Evolutionary conservation across 495 filamentous ascomycete genomes (phyloP).

Genomic region (Emericellopsis terricola): DNA sequence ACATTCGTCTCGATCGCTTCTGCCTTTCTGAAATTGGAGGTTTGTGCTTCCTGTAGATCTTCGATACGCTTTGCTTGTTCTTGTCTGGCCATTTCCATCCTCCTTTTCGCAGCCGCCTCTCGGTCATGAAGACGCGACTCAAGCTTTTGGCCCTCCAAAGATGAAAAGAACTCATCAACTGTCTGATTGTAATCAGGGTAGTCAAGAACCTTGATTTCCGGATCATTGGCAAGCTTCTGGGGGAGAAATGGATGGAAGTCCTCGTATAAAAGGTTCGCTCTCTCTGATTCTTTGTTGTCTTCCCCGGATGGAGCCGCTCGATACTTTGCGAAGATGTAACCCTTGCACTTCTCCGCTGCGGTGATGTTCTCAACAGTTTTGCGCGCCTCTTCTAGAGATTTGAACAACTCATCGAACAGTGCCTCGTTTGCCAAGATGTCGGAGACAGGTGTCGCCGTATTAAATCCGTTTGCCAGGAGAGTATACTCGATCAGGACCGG

Average conservation of each 20-base stretch:
- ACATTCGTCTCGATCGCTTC: constrained; percentile 77
- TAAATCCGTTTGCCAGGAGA: constrained; percentile 47
- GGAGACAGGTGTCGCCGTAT: constrained; percentile 42
- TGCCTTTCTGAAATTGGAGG: constrained; percentile 74
- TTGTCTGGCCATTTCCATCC: constrained; percentile 59
- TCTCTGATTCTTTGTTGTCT: constrained; percentile 9
- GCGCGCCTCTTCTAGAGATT: constrained; percentile 48
- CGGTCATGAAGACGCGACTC: constrained; percentile 66
- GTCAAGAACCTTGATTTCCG: constrained; percentile 43
- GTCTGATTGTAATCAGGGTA: constrained; percentile 80
- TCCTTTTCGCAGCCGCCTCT: constrained; percentile 63
- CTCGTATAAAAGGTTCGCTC: constrained; percentile 50
- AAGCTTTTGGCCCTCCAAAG: constrained; percentile 82
- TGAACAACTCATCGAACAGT: constrained; percentile 44
- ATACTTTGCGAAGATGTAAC: constrained; percentile 77
- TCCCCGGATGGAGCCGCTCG: constrained; percentile 17
- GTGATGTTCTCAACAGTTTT: constrained; percentile 42
- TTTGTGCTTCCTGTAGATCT: constrained; percentile 59
- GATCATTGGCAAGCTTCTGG: constrained; percentile 56
- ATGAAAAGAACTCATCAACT: constrained; percentile 93
- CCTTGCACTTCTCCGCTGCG: constrained; percentile 37
- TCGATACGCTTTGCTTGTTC: constrained; percentile 75
- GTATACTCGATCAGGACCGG: constrained; percentile 78
- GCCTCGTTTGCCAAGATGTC: constrained; percentile 47
- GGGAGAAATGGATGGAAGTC: constrained; percentile 93